Base-by-base conservation (phyloP, 1,139 yeast species). In the Geotrichum reessii region DNA sequence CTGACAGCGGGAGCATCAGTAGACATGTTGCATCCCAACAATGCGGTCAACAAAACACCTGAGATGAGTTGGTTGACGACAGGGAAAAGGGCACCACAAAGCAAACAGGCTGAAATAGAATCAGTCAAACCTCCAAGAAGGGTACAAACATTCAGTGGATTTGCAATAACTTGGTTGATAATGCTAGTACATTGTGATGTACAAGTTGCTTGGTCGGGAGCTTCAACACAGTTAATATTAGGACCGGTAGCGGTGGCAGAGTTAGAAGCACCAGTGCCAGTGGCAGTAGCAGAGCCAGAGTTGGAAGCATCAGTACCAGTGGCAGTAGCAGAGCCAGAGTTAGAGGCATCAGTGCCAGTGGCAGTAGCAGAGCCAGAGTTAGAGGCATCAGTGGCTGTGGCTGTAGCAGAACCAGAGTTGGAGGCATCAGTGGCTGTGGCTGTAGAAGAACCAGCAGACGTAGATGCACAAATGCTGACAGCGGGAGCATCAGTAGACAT, bases 51-150 rank as follows among this genome's bases (percentile, higher is more conserved):
- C 33, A 53, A n/a, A 3, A 9, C 28, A n/a, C 21, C 24, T 19
- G 44, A 17, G 14, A 47, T 27, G 50, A 56, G 19, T 1, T 12
- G 4, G 44, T 42, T 21, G 3, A 56, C 52, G 14, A 11, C 17
- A 21, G 52, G 55, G 44, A 51, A 56, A n/a, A 56, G 46, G 12
- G 55, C 52, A 22, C 58, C 58, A 47, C 98, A 57, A 92, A 75
- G 24, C 92, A 81, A 2, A 96, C 95, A 11, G 61, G 63, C 52
- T 57, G 57, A 14, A 57, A 66, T 28, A 50, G 50, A 22, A 60
- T 58, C 51, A 62, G 59, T 46, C 58, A 57, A 25, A 55, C 42
- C 59, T 55, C 49, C 28, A 50, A 56, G 27, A 11, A 56, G 6
- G 14, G 22, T 46, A 22, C 58, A 52, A 21, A 51, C 21, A 22